These are phyloP conservation scores for Apiotrichum gracile DNA, from an alignment of 1,284 basidiomycete genomes.

Conservation along the genomic window DNA sequence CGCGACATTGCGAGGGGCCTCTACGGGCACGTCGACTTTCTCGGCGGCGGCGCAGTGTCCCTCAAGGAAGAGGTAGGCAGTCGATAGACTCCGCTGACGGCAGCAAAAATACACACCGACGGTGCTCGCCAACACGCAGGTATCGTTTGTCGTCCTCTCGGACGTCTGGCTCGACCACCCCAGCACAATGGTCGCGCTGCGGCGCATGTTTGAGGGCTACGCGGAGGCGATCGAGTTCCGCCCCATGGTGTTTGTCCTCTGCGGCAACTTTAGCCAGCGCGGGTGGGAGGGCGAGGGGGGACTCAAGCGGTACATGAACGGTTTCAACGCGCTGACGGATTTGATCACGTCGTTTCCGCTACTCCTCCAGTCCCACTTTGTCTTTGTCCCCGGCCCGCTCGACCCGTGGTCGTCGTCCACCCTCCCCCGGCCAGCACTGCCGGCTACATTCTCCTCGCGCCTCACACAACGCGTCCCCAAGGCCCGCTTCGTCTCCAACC, in stretches of 20 bases:
- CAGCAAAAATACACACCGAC: conserved; percentile 44
- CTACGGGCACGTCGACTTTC: conserved; percentile 90
- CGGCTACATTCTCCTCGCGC: conserved; percentile 64
- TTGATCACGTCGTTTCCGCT: conserved; percentile 78
- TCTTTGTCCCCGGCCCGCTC: conserved; percentile 88
- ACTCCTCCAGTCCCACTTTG: conserved; percentile 73
- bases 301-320: conserved; percentile 76
- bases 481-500: conserved; percentile 79
- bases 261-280: conserved; percentile 87
- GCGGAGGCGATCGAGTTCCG: conserved; percentile 73
- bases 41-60: conserved; percentile 85
- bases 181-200: conserved; percentile 69
- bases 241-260: conserved; percentile 81
- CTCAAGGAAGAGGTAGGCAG: conserved; percentile 77
- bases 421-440: conserved; percentile 72
- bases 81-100: background rate
- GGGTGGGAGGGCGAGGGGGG: conserved; percentile 75
- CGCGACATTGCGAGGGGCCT: conserved; percentile 74
- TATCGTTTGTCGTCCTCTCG: conserved; percentile 91
- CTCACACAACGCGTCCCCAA: conserved; percentile 68
- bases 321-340: conserved; percentile 78
- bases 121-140: conserved; percentile 50
- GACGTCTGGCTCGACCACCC: conserved; percentile 76
- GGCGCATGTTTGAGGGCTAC: conserved; percentile 84
- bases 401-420: conserved; percentile 74